Base-by-base conservation (phyloP, 352 stramenopile genomes). In the Globisporangium middletonii region DNA sequence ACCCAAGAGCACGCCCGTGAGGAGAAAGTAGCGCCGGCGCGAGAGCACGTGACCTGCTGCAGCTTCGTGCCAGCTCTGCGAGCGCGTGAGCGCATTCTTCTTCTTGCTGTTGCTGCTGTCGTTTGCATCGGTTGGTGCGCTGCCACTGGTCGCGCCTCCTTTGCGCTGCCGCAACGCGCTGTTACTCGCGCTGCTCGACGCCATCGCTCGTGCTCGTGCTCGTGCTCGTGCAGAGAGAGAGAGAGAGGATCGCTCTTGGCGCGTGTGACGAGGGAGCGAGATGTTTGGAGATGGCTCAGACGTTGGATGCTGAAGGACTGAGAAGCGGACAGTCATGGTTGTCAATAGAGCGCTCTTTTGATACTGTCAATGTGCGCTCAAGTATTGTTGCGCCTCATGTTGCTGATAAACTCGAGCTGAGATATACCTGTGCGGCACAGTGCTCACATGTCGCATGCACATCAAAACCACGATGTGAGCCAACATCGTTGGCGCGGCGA, bases 11-110 rank as follows among this genome's bases (percentile, higher is more conserved):
- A 86, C 49, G 4, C 81, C 81, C 2, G 67, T 59, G 33, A 91
- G 58, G 48, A 91, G 66, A n/a, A 73, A 86, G 68, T 89, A 91
- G 60, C 83, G 83, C 52, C 75, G 73, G n/a, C 78, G 83, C 58
- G 55, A 74, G 46, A 74, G 67, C 62, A 91, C 64, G 58, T 91
- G 81, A 26, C 72, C 64, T 16, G 71, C 63, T n/a, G 77, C 81
- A 7, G 69, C 62, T 1, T 35, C 52, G 57, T 84, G 77, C 81
- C 81, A 91, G 49, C 75, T 87, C 55, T 78, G 49, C n/a, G 65
- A 72, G 37, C 71, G 75, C 52, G 53, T 41, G 7, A 89, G 68
- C 26, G 18, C 16, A 13, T 26, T 48, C 43, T 37, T 51, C 30
- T 45, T 49, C 1, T 4, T 26, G 26, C 30, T 57, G 35, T 28